Evolutionary conservation across 352 stramenopile species (phyloP).

Genomic region (Phytophthora crassamura): DNA sequence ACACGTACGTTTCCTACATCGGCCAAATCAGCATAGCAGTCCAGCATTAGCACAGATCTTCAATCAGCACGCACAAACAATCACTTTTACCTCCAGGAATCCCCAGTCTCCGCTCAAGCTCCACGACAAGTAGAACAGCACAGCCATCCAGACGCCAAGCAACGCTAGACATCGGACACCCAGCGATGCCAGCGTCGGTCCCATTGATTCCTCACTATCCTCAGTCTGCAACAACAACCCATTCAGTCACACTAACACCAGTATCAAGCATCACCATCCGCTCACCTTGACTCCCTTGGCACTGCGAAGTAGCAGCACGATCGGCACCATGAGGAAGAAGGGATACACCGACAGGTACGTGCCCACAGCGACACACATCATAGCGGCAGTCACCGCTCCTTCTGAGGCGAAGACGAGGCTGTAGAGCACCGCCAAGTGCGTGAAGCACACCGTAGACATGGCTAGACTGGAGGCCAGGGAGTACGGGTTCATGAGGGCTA

Average conservation of each 20-base stretch:
- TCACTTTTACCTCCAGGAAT: constrained; percentile 77
- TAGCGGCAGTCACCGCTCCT: constrained; percentile 48
- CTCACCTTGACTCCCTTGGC: constrained; percentile 35
- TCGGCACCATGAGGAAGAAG: constrained; percentile 61
- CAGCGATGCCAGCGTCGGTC: constrained; percentile 18
- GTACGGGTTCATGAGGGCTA: constrained; percentile 85
- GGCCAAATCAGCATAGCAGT: constrained; percentile 1
- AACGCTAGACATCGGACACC: constrained; percentile 20
- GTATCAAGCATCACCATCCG: background rate
- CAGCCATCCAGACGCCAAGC: constrained; percentile 33
- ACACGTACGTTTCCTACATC: constrained; percentile 79
- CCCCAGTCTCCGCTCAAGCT: constrained; percentile 58
- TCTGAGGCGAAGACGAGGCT: constrained; percentile 75
- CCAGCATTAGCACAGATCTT: background rate
- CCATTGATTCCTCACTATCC: background rate
- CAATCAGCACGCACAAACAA: background rate
- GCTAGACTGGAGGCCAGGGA: constrained; percentile 69
- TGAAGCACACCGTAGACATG: constrained; percentile 77
- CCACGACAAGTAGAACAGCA: constrained; percentile 67
- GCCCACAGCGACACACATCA: constrained; percentile 63
- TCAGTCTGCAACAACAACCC: background rate
- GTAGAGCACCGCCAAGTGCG: constrained; percentile 68
- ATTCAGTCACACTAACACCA: background rate
- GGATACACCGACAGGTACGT: constrained; percentile 85
- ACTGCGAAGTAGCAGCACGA: constrained; percentile 52